These are phyloP conservation scores for Terana coerulea DNA, from an alignment of 768 basidiomycete genomes.

Conservation along the genomic window DNA sequence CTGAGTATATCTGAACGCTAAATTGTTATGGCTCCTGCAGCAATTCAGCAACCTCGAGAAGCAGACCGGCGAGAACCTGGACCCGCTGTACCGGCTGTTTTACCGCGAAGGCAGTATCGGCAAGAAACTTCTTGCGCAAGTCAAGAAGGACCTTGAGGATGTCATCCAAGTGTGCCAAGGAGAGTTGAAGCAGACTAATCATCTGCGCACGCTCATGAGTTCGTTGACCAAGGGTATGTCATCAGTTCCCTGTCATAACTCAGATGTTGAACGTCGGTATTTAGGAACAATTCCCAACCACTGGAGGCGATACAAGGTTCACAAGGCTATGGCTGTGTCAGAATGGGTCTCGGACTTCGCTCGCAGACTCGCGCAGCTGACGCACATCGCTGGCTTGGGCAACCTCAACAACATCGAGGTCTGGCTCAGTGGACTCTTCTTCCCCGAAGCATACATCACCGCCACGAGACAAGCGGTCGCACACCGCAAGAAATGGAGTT, in stretches of 20 bases:
- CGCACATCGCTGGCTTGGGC: constrained; percentile 61
- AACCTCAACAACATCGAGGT: constrained; percentile 70
- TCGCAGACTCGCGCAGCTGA: constrained; percentile 79
- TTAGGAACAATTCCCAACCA: constrained; percentile 83
- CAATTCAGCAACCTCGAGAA: constrained; percentile 61
- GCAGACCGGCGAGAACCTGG: constrained; percentile 66
- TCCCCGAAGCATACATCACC: constrained; percentile 94
- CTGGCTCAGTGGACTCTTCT: constrained; percentile 93
- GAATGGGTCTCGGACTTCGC: constrained; percentile 84
- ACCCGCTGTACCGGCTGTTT: constrained; percentile 88
- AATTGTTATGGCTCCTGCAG: constrained; percentile 36
- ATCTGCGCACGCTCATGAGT: constrained; percentile 88
- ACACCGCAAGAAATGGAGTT: constrained; percentile 86
- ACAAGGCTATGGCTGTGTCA: constrained; percentile 74
- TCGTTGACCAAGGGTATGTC: constrained; percentile 78
- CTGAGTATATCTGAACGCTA: neutral
- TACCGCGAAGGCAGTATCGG: constrained; percentile 83
- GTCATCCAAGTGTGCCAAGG: constrained; percentile 85
- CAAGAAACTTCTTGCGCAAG: constrained; percentile 68
- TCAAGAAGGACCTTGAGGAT: constrained; percentile 77
- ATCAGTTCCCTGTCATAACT: constrained; percentile 6
- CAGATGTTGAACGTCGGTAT: neutral
- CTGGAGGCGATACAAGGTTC: constrained; percentile 89
- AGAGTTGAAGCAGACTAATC: constrained; percentile 91
- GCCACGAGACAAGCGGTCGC: constrained; percentile 96